Percentiles rank a stretch among this genome's conserved stretches.
Conservation (phyloP, 306 rosid genomes). For the Trichosanthes cucumerina region DNA sequence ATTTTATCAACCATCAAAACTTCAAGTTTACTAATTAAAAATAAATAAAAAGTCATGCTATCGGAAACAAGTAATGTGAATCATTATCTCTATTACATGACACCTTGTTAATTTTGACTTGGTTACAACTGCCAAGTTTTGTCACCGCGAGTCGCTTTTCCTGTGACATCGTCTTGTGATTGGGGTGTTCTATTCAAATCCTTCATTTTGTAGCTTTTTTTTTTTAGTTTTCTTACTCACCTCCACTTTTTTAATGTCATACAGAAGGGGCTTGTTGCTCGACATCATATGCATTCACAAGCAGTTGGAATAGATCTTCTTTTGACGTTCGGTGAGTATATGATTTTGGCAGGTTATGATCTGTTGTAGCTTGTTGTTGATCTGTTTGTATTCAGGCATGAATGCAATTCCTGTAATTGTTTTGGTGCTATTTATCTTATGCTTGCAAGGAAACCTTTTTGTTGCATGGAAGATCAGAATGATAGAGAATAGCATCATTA, state of each 20-base stretch:
- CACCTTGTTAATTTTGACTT: background rate
- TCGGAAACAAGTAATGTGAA: background rate
- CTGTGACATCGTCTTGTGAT: background rate
- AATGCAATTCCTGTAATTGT: background rate
- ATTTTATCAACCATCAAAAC: background rate
- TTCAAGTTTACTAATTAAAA: background rate
- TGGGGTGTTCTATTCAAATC: background rate
- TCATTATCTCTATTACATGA: background rate
- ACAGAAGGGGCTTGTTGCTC: slow-evolving; percentile 59
- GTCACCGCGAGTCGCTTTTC: background rate
- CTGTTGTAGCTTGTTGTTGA: background rate
- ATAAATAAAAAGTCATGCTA: background rate
- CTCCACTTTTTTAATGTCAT: slow-evolving; percentile 11
- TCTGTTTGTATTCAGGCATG: background rate
- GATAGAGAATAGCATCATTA: background rate
- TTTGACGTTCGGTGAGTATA: slow-evolving; percentile 42
- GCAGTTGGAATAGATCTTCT: slow-evolving; percentile 38
- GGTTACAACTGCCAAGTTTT: background rate
- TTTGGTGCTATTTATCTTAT: background rate
- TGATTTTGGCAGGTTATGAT: slow-evolving; percentile 45
- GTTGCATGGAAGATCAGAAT: background rate
- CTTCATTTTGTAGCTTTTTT: slow-evolving; percentile 1
- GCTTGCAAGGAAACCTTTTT: background rate
- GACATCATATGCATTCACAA: slow-evolving; percentile 34
- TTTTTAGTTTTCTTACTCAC: slow-evolving; percentile 19